phyloP scores from a whole-genome alignment of 2,329 filamentous ascomycete species.

The Colletotrichum camelliae region DNA sequence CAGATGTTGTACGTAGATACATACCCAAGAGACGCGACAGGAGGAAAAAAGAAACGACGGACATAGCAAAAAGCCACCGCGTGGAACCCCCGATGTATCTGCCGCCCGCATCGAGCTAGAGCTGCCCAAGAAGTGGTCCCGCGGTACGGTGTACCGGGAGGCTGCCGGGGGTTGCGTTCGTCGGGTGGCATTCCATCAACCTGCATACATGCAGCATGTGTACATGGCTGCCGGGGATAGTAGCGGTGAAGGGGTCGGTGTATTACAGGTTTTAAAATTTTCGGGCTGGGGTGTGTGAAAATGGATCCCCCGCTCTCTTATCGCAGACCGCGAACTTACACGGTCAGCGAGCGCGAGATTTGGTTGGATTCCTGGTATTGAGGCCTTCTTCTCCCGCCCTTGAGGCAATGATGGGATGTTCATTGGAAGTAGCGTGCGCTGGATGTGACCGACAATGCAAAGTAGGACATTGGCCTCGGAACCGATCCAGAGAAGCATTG shows the following conservation, averaged over 20 bases:
- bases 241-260: constrained; percentile 22
- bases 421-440: not conserved
- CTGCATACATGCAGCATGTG: not conserved
- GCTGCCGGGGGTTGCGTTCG: not conserved
- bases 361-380: not conserved
- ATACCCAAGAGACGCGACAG: not conserved
- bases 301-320: constrained; percentile 11
- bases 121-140: constrained; percentile 1
- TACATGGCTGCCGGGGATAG: not conserved
- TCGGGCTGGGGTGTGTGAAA: not conserved
- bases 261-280: not conserved
- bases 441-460: not conserved
- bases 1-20: not conserved
- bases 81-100: not conserved
- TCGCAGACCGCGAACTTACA: not conserved
- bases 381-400: not conserved
- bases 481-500: not conserved
- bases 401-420: not conserved
- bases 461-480: not conserved
- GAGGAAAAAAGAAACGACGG: not conserved
- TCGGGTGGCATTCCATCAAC: not conserved
- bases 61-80: not conserved
- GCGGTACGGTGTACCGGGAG: constrained; percentile 14
- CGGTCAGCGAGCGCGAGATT: not conserved
- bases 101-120: constrained; percentile 13